Conservation (phyloP, 495 filamentous ascomycete genomes). For the Tuber brumale region DNA sequence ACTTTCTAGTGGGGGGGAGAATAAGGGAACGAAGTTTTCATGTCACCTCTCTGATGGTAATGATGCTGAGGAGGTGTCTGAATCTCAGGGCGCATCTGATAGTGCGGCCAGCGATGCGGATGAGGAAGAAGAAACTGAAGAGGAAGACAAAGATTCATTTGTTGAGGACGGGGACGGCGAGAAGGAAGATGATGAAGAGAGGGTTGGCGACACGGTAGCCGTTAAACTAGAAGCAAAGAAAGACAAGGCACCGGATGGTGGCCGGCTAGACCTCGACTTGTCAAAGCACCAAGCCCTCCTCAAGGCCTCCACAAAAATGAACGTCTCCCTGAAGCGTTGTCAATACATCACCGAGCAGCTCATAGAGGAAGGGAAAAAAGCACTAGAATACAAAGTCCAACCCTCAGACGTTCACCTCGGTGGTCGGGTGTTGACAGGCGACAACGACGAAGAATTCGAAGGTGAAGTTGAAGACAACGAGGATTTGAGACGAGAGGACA, state of each 20-base stretch:
- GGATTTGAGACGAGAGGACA: slow-evolving; percentile 8
- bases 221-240: slow-evolving; percentile 27
- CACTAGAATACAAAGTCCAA: slow-evolving; percentile 70
- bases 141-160: slow-evolving; percentile 45
- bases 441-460: slow-evolving; percentile 53
- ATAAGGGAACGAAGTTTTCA: slow-evolving; percentile 33
- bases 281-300: slow-evolving; percentile 82
- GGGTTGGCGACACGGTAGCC: slow-evolving; percentile 32
- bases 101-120: slow-evolving; percentile 34
- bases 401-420: slow-evolving; percentile 73
- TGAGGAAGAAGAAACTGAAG: slow-evolving; percentile 42
- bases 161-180: slow-evolving; percentile 46
- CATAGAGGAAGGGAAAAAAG: slow-evolving; percentile 78
- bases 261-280: slow-evolving; percentile 71
- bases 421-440: slow-evolving; percentile 67
- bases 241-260: slow-evolving; percentile 56
- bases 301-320: slow-evolving; percentile 83
- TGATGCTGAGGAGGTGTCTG: not conserved
- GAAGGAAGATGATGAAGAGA: slow-evolving; percentile 49
- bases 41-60: slow-evolving; percentile 9
- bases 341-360: slow-evolving; percentile 79
- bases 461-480: slow-evolving; percentile 32
- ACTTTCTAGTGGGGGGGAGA: slow-evolving; percentile 25
- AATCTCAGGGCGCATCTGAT: not conserved
- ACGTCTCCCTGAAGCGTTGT: slow-evolving; percentile 84